These are phyloP conservation scores for Tuber brumale DNA, from an alignment of 495 filamentous ascomycete genomes.

Conservation along the genomic window DNA sequence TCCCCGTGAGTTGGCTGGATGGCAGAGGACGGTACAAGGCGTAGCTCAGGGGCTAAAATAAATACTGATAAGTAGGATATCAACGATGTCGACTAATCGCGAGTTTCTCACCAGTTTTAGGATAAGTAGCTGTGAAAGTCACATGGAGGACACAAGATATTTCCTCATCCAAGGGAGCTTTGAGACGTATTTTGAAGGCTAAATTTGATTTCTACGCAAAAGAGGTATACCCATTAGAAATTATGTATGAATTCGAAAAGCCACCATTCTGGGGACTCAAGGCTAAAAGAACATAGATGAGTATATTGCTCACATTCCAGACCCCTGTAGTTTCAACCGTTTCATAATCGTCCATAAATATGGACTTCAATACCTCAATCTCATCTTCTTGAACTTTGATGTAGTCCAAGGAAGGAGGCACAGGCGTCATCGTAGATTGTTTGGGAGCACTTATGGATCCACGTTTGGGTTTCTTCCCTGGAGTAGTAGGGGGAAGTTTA, in stretches of 20 bases:
- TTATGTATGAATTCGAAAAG: neutral
- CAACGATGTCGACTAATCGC: constrained; percentile 5
- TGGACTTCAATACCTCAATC: constrained; percentile 75
- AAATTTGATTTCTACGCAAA: constrained; percentile 64
- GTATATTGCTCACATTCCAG: constrained; percentile 62
- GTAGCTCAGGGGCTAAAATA: constrained; percentile 57
- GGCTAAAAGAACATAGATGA: constrained; percentile 12
- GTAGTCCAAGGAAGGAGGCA: constrained; percentile 57
- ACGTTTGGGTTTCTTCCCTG: constrained; percentile 40
- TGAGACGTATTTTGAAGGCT: constrained; percentile 70
- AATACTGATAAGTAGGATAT: constrained; percentile 6
- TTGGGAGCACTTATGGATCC: constrained; percentile 45
- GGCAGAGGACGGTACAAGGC: constrained; percentile 56
- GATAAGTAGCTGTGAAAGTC: constrained; percentile 83
- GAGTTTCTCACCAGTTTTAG: constrained; percentile 55
- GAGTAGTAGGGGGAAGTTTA: constrained; percentile 20
- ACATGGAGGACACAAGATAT: constrained; percentile 48
- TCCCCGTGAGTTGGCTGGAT: constrained; percentile 63
- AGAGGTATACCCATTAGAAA: constrained; percentile 25
- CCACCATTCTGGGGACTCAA: neutral
- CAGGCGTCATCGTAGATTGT: constrained; percentile 40
- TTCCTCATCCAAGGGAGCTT: constrained; percentile 62
- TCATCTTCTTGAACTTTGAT: constrained; percentile 80
- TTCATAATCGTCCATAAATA: constrained; percentile 89
- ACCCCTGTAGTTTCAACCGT: constrained; percentile 59